Percentiles rank a stretch among this genome's conserved stretches.
Conservation (phyloP, 2,329 filamentous ascomycete genomes). For the Trichoderma polysporum region DNA sequence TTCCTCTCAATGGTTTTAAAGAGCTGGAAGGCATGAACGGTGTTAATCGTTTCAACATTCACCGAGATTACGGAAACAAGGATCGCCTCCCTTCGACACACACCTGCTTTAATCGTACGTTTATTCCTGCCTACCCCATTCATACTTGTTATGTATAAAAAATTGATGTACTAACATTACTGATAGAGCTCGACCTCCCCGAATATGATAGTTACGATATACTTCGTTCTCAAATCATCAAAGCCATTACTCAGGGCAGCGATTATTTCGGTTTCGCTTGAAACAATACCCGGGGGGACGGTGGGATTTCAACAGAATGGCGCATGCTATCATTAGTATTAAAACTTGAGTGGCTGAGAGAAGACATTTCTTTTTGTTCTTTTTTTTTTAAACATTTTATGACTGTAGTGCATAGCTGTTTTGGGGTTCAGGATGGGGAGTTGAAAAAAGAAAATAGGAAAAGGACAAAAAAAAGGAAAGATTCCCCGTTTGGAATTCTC, state of each 20-base stretch:
- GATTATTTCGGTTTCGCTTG: slow-evolving; percentile 98
- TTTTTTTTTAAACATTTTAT: slow-evolving; percentile 4
- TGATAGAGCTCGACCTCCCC: slow-evolving; percentile 87
- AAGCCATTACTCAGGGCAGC: slow-evolving; percentile 95
- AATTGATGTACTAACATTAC: slow-evolving; percentile 38
- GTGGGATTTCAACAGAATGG: not conserved
- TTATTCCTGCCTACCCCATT: not conserved
- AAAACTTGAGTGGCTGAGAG: not conserved
- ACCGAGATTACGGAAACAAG: slow-evolving; percentile 96
- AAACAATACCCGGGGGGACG: slow-evolving; percentile 24
- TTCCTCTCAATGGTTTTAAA: slow-evolving; percentile 97
- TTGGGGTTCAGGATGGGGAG: slow-evolving; percentile 8
- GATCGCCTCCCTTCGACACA: slow-evolving; percentile 93
- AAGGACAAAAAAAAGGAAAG: not conserved
- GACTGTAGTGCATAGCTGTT: slow-evolving; percentile 19
- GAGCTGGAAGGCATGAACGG: slow-evolving; percentile 99
- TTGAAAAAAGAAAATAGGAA: not conserved
- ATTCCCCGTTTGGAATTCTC: not conserved
- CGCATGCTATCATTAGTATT: not conserved
- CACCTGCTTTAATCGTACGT: slow-evolving; percentile 99
- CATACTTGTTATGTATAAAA: not conserved
- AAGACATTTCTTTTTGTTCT: not conserved
- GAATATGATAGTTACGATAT: slow-evolving; percentile 97
- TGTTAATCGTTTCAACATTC: slow-evolving; percentile 96
- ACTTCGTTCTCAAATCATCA: slow-evolving; percentile 83